Evolutionary conservation across 768 basidiomycete species (phyloP), one percentile per base, ranked within the genome.

Genomic region (Hygrophorus russula): DNA sequence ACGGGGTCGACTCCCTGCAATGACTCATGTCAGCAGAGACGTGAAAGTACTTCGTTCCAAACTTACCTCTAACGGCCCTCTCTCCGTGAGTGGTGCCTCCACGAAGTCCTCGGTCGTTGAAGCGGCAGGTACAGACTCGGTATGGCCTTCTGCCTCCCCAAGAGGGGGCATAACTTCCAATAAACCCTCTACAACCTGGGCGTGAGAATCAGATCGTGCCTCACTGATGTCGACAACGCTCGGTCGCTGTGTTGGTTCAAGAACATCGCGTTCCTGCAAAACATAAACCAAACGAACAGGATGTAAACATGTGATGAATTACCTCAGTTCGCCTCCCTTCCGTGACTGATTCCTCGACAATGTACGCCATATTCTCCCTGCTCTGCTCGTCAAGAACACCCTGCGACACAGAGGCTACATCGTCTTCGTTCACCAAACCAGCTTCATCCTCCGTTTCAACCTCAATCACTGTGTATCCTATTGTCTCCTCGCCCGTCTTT

Each of bases 321-420:
- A 68, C 67, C 59, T 53, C 59, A 10, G 57, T 61, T 13, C 46
- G 41, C 17, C 59, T 49, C 11, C 53, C 60, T 34, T 66, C 62
- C 1, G 51, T 52, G 17, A 40, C 47, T 7, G 56, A 49, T 51
- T 65, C 68, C 45, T 66, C 64, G 9, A 66, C 55, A 33, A 48
- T 42, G 46, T 59, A 59, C 2, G 39, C 17, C 7, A 32, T 28
- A 17, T 41, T 17, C 17, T 18, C 34, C 36, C 28, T 27, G 30
- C 2, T 34, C 18, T 24, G 3, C 24, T 24, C 24, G 24, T 24
- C 24, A 24, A 24, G 24, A 27, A 30, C 39, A 10, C 34, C 19
- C 27, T 45, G 30, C 12, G 39, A 20, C 29, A 36, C 36, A 39
- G n/a, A 15, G 8, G 36, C 47, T 7, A 45, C 35, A 15, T 47